Evolutionary conservation across 352 stramenopile genomes (phyloP).

Genomic region (Phytophthora parvispora): DNA sequence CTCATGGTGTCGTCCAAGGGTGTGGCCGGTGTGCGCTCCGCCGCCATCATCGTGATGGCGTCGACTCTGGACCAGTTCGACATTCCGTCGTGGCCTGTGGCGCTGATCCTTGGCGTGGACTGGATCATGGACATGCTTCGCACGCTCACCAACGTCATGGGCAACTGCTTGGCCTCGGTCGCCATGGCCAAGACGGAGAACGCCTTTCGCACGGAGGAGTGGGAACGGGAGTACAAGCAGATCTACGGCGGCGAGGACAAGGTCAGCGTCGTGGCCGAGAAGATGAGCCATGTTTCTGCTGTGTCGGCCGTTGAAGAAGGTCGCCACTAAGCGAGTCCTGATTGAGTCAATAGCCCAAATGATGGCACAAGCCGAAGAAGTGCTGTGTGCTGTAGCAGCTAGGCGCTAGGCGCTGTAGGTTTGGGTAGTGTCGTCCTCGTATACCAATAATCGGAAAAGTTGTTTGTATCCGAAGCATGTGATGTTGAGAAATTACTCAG

Average conservation of each 20-base stretch:
- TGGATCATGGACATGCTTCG: constrained; percentile 60
- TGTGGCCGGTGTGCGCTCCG: constrained; percentile 46
- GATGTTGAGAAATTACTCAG: background rate
- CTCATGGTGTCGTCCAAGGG: constrained; percentile 55
- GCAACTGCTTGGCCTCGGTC: constrained; percentile 51
- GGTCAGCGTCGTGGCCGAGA: constrained; percentile 2
- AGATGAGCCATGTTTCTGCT: constrained; percentile 1
- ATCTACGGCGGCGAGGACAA: background rate
- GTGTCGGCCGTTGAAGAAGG: background rate
- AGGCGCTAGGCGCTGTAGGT: too few relatives aligned
- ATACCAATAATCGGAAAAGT: background rate
- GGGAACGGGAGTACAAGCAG: constrained; percentile 27
- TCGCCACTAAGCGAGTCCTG: background rate
- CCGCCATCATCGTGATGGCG: constrained; percentile 41
- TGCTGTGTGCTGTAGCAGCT: too few relatives aligned
- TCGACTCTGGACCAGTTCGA: constrained; percentile 47
- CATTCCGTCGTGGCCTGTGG: constrained; percentile 55
- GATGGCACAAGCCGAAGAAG: background rate
- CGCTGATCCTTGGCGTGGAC: constrained; percentile 48
- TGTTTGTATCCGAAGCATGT: background rate
- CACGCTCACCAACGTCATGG: constrained; percentile 53
- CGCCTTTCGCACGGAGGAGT: constrained; percentile 54
- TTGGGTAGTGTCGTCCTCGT: background rate
- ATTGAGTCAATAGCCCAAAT: background rate
- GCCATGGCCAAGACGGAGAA: constrained; percentile 61